These are phyloP conservation scores for Orbilia oligospora DNA, from an alignment of 2,329 filamentous ascomycete genomes.

Conservation along the genomic window DNA sequence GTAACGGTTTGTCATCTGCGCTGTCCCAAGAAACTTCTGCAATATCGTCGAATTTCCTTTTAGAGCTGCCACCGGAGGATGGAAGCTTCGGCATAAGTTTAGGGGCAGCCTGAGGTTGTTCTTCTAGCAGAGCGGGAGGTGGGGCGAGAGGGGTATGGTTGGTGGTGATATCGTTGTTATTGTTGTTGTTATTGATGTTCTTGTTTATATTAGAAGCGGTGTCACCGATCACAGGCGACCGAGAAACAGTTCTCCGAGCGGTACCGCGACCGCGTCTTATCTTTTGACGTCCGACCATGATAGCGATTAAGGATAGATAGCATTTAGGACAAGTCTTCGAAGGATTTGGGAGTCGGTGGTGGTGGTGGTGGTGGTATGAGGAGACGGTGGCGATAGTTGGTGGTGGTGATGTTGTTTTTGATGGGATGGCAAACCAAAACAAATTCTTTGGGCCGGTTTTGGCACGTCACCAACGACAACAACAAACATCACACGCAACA, in stretches of 20 bases:
- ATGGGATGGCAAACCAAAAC: constrained; percentile 54
- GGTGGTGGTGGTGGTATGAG: constrained; percentile 1
- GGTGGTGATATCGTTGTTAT: constrained; percentile 1
- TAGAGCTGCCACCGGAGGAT: constrained; percentile 30
- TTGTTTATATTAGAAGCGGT: constrained; percentile 11
- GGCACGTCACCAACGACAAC: constrained; percentile 58
- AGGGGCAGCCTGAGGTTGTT: constrained; percentile 3
- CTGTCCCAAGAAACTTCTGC: constrained; percentile 40
- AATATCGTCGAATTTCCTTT: constrained; percentile 56
- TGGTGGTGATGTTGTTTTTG: constrained; percentile 30
- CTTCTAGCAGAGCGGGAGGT: constrained; percentile 6
- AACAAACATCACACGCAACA: constrained; percentile 35
- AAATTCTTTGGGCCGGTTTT: constrained; percentile 32
- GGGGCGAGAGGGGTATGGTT: constrained; percentile 42
- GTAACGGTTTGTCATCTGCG: constrained; percentile 30
- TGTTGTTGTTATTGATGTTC: not conserved
- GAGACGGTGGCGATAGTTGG: constrained; percentile 25
- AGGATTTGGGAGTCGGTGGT: not conserved
- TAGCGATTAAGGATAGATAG: constrained; percentile 1
- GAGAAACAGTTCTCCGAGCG: constrained; percentile 43
- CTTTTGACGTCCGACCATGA: constrained; percentile 53
- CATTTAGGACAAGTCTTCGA: constrained; percentile 34
- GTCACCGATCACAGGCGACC: constrained; percentile 43
- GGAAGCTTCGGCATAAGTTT: constrained; percentile 23
- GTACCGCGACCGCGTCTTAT: constrained; percentile 42